Conservation (phyloP, 225 moss, liverwort and hornwort species). For the Pseudisothecium myosuroides region DNA sequence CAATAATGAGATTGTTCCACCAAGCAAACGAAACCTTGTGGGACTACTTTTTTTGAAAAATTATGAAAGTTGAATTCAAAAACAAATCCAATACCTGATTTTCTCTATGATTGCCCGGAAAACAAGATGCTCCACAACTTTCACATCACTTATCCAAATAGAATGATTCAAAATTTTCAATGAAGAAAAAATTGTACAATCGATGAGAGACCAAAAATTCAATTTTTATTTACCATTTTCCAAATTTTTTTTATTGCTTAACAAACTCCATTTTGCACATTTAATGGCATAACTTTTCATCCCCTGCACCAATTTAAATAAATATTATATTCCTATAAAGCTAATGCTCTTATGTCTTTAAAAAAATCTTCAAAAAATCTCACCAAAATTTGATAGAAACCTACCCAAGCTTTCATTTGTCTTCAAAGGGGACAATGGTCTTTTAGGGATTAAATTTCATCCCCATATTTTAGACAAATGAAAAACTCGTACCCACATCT, state of each 20-base stretch:
- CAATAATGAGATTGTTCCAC: neutral
- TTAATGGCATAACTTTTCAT: accelerated
- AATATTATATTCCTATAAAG: accelerated
- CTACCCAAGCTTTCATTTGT: neutral
- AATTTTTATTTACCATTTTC: no score
- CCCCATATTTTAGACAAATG: neutral
- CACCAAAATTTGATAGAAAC: neutral
- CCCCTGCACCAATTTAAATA: neutral
- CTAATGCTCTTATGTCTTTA: neutral
- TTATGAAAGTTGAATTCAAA: neutral
- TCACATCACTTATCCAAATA: neutral
- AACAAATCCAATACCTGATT: accelerated
- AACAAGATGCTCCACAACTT: neutral
- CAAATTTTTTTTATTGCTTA: neutral
- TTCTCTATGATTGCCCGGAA: accelerated
- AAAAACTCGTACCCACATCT: neutral
- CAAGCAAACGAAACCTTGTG: neutral
- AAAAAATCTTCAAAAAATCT: neutral
- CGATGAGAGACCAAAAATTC: neutral
- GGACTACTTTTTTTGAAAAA: neutral
- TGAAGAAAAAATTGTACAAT: neutral
- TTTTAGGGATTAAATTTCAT: neutral
- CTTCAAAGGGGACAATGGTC: accelerated
- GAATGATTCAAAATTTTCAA: neutral
- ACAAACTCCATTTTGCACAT: neutral